Percentiles rank a stretch among this genome's conserved stretches.
These are phyloP conservation scores for Pelargonium citronellum DNA, from an alignment of 441 rosid species.

Conservation along the genomic window DNA sequence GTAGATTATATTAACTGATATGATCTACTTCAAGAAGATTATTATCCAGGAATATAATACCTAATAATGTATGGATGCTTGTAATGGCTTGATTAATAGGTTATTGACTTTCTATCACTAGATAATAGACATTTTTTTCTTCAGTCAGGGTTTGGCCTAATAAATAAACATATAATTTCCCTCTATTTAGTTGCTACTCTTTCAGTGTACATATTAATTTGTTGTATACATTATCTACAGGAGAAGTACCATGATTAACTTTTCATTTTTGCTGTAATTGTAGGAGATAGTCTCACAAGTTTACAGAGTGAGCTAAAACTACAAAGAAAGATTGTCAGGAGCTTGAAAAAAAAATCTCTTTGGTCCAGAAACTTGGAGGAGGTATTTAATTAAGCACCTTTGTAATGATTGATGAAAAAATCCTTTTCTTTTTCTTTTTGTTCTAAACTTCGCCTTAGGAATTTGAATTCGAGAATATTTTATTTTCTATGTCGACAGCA, in stretches of 20 bases:
- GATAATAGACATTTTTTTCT: neutral
- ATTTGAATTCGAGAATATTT: too few species aligned
- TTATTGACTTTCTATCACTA: neutral
- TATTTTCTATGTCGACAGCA: neutral
- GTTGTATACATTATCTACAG: neutral
- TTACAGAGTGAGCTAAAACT: constrained; percentile 83
- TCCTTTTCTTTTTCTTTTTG: too few species aligned
- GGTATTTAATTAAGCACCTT: constrained; percentile 37
- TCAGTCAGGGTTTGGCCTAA: neutral
- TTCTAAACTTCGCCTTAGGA: too few species aligned
- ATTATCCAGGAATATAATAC: too few species aligned
- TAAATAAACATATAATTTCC: neutral
- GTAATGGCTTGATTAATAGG: too few species aligned
- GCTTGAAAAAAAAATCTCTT: constrained; percentile 85
- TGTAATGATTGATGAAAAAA: too few species aligned
- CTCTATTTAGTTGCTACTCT: neutral
- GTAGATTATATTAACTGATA: neutral
- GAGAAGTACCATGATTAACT: neutral
- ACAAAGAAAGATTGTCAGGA: constrained; percentile 85
- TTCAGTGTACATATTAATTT: neutral
- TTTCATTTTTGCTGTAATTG: neutral
- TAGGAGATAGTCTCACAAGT: constrained; percentile 76
- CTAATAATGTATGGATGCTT: too few species aligned
- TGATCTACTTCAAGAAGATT: too few species aligned
- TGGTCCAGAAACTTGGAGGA: constrained; percentile 97